Conservation (phyloP, 1,284 basidiomycete genomes). For the Takashimella koratensis region DNA sequence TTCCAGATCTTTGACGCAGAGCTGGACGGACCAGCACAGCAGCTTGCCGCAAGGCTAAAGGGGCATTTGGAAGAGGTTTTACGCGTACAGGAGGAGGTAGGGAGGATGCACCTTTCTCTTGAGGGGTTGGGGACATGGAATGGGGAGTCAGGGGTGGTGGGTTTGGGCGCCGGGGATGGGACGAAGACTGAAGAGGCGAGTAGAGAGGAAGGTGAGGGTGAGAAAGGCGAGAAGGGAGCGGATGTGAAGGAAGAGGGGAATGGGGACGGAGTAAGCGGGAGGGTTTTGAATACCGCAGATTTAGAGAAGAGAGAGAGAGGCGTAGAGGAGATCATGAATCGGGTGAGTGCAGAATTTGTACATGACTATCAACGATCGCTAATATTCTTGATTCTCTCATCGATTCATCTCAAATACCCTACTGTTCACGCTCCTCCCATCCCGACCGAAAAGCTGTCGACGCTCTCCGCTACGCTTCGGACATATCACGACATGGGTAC, state of each 20-base stretch:
- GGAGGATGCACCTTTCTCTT: conserved; percentile 13
- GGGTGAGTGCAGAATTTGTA: conserved; percentile 8
- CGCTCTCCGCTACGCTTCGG: conserved; percentile 9
- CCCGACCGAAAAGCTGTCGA: conserved; percentile 15
- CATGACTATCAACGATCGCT: too few species aligned
- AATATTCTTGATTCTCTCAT: too few species aligned
- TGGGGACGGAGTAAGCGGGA: neutral
- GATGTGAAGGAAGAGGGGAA: neutral
- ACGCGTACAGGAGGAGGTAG: conserved; percentile 15
- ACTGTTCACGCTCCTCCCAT: too few species aligned
- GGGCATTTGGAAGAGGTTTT: conserved; percentile 9
- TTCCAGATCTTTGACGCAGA: neutral
- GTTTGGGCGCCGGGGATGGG: neutral
- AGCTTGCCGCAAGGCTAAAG: neutral
- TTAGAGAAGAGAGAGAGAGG: conserved; percentile 6
- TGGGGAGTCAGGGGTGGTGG: too few species aligned
- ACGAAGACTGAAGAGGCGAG: neutral
- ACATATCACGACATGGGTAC: conserved; percentile 15
- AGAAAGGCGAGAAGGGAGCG: neutral
- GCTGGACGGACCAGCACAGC: neutral
- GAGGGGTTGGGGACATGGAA: conserved; percentile 13
- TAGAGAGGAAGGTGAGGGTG: neutral
- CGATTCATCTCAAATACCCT: too few species aligned
- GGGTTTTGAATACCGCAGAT: neutral
- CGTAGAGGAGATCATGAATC: conserved; percentile 16